Evolutionary conservation across 192 early-diverging fungal genomes (phyloP).

Genomic region (Gaertneriomyces sp.): DNA sequence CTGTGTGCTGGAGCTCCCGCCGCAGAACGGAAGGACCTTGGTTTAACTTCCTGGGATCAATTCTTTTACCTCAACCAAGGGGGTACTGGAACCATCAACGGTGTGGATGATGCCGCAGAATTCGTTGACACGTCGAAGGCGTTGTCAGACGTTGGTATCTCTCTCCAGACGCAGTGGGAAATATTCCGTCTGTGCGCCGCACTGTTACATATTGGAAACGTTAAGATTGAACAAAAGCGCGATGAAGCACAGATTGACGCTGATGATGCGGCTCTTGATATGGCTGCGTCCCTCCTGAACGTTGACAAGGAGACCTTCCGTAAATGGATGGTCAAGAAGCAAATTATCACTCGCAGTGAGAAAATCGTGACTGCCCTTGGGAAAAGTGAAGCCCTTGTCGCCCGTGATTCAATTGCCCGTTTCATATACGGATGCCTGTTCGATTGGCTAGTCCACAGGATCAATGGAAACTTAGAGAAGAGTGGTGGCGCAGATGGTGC

Average conservation of each 20-base stretch:
- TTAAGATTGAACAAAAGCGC: conserved; percentile 71
- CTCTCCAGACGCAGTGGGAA: conserved; percentile 72
- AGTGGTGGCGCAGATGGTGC: conserved; percentile 43
- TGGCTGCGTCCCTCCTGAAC: conserved; percentile 71
- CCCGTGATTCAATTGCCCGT: conserved; percentile 92
- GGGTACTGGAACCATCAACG: conserved; percentile 66
- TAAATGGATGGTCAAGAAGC: conserved; percentile 93
- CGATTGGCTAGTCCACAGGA: conserved; percentile 90
- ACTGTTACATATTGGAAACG: conserved; percentile 93
- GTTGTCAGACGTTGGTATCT: conserved; percentile 81
- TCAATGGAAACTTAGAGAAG: conserved; percentile 73
- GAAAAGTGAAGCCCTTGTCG: conserved; percentile 67
- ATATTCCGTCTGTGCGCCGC: conserved; percentile 91
- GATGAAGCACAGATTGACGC: conserved; percentile 72
- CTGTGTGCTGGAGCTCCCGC: conserved; percentile 85
- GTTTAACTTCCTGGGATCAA: conserved; percentile 66
- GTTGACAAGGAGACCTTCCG: conserved; percentile 77
- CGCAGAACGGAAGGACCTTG: conserved; percentile 77
- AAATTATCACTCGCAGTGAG: conserved; percentile 85
- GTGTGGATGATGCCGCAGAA: conserved; percentile 90
- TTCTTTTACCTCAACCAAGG: conserved; percentile 92
- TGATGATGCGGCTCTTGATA: conserved; percentile 67
- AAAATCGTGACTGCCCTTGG: conserved; percentile 84
- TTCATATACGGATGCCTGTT: conserved; percentile 95
- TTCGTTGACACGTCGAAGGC: conserved; percentile 85